phyloP scores from a whole-genome alignment of 192 early-diverging fungal species.

The Coemansia sp. region DNA sequence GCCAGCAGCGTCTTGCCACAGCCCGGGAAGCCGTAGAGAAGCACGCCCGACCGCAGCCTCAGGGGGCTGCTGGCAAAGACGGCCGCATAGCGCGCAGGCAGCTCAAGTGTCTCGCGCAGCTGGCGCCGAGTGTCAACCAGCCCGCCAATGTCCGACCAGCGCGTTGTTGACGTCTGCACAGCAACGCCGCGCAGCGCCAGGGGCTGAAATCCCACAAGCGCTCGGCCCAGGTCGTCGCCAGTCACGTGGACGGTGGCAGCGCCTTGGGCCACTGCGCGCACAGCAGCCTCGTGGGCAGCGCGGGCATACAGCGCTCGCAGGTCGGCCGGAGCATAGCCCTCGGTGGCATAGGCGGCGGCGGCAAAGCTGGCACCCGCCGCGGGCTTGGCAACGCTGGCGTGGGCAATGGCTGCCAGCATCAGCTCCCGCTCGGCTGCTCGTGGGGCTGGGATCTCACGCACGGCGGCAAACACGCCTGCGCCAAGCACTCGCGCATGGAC shows the following conservation, averaged over 20 bases:
- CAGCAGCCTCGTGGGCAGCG: conserved; percentile 77
- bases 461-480: conserved; percentile 21
- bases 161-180: conserved; percentile 65
- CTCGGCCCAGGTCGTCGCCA: conserved; percentile 71
- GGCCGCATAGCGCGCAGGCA: conserved; percentile 90
- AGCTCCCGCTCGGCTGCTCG: conserved; percentile 46
- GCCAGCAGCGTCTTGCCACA: conserved; percentile 98
- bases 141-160: conserved; percentile 91
- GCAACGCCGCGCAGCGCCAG: conserved; percentile 78
- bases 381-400: conserved; percentile 55
- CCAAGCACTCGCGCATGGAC: conserved; percentile 36
- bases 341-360: conserved; percentile 75
- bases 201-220: conserved; percentile 79
- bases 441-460: conserved; percentile 35
- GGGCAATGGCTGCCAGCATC: conserved; percentile 75
- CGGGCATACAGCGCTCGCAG: conserved; percentile 76
- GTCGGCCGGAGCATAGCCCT: conserved; percentile 87
- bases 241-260: conserved; percentile 42
- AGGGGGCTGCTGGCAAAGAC: conserved; percentile 90
- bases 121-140: conserved; percentile 78
- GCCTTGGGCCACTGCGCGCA: conserved; percentile 59
- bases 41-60: conserved; percentile 86
- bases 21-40: conserved; percentile 97
- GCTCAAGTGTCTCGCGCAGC: conserved; percentile 91
- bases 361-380: conserved; percentile 70